phyloP scores from a whole-genome alignment of 225 moss, liverwort and hornwort genomes.

The Physcomitrellopsis africana region DNA sequence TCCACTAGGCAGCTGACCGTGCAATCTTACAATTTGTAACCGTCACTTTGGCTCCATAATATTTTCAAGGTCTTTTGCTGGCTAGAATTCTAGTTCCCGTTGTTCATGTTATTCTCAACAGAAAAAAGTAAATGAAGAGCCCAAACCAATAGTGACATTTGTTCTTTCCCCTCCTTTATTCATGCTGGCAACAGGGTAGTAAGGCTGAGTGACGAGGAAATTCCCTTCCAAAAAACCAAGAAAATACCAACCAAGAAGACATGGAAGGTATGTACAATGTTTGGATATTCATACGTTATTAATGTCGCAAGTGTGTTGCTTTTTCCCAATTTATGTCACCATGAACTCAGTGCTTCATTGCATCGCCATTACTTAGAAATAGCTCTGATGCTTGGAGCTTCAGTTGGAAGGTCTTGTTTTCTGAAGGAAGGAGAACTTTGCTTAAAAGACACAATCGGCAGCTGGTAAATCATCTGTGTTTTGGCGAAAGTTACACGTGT shows the following conservation, averaged over 20 bases:
- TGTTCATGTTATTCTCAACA: slow-evolving; percentile 4
- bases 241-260: slow-evolving; percentile 78
- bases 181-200: slow-evolving; percentile 66
- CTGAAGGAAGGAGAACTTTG: not conserved
- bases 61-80: not conserved
- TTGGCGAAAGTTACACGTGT: not conserved
- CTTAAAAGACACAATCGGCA: not conserved
- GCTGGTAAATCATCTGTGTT: not conserved
- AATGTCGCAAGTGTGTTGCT: not conserved
- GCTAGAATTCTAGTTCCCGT: not conserved
- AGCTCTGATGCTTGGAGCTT: not conserved
- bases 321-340: not conserved
- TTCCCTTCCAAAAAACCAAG: slow-evolving; percentile 83
- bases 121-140: not conserved
- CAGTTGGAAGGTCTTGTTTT: not conserved
- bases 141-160: slow-evolving; percentile 14
- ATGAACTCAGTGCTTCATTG: not conserved
- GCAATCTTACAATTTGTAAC: slow-evolving; percentile 20
- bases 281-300: slow-evolving; percentile 19
- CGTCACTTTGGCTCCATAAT: slow-evolving; percentile 11
- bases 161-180: slow-evolving; percentile 17
- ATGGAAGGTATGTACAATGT: slow-evolving; percentile 72
- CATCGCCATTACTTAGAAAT: slow-evolving; percentile 3
- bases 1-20: slow-evolving; percentile 1
- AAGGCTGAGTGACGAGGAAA: slow-evolving; percentile 76